Base-by-base conservation (phyloP, 1,139 yeast species). In the Tardiomyces digboiensis region DNA sequence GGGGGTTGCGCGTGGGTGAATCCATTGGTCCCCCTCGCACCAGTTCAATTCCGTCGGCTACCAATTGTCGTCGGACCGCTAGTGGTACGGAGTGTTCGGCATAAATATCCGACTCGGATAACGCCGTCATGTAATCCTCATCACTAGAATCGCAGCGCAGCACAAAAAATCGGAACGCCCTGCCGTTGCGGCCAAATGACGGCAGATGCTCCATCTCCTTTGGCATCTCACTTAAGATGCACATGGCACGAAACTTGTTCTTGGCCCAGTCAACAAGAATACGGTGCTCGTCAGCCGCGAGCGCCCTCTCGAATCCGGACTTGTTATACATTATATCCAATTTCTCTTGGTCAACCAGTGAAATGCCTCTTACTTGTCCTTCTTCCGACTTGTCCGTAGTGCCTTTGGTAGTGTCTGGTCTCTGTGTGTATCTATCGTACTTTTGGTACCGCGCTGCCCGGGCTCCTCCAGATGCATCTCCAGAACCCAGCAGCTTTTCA, bases 181-280 rank as follows among this genome's bases (percentile, higher is more conserved):
- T 48, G 33, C 33, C 14, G 10, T 26, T 26, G 33, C 33, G 33
- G 3, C 33, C 33, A 8, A 26, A 26, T 8, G 33, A 26, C 21
- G 49, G 48, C 18, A 62, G 55, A 6, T 41, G 40, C 2, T 66
- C 67, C 38, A 62, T 52, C 12, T 47, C 43, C 38, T 49, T 53
- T 6, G 86, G 83, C 4, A 50, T 50, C 20, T 65, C 76, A 5
- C 77, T 64, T 23, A 81, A 59, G 6, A 81, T 69, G 53, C 83
- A 73, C 54, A 73, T 58, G 1, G 83, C 67, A 42, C 89, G 66
- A 56, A 80, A 81, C 59, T 77, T 75, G 63, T 81, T 81, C 56
- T 79, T 80, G 39, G 67, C 59, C 71, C 78, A 81, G 57, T 81
- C 88, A 23, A 78, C 71, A 46, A 80, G 64, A 19, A 81, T 76